Evolutionary conservation across 805 yeast species (phyloP).

Genomic region (Wickerhamomyces xylosicus): DNA sequence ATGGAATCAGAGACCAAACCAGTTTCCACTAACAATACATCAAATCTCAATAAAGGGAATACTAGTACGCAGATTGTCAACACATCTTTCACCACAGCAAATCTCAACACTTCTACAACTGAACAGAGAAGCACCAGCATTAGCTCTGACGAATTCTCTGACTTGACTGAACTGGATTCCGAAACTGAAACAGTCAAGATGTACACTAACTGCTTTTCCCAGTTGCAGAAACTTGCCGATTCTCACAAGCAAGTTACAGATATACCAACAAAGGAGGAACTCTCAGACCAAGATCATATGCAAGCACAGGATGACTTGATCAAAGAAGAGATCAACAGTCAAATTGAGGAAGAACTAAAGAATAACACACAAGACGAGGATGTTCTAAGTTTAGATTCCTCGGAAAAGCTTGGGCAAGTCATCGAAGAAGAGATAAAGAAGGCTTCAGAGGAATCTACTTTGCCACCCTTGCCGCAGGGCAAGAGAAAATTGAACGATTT

Average conservation of each 20-base stretch:
- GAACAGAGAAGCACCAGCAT: constrained; percentile 5
- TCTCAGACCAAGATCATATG: no score
- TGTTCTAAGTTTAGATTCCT: not conserved
- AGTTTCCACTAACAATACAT: no score
- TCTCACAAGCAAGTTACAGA: constrained; percentile 1
- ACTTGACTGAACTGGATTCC: constrained; percentile 52
- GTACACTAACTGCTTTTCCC: constrained; percentile 36
- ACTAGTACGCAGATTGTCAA: no score
- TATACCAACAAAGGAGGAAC: not conserved
- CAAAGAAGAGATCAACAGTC: constrained; percentile 2
- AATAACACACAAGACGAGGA: not conserved
- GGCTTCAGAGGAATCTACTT: not conserved
- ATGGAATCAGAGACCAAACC: not conserved
- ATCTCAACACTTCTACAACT: not conserved
- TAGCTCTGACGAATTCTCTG: constrained; percentile 25
- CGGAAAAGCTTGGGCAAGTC: not conserved
- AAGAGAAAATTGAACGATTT: not conserved
- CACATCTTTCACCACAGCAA: not conserved
- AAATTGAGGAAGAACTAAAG: not conserved
- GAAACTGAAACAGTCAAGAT: constrained; percentile 90
- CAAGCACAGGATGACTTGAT: constrained; percentile 1
- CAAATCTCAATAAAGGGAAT: no score
- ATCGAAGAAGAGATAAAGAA: not conserved
- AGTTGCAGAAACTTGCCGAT: constrained; percentile 31
- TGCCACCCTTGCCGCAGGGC: no score